phyloP scores from a whole-genome alignment of 2,329 filamentous ascomycete genomes.

The Neospermospora avenae region DNA sequence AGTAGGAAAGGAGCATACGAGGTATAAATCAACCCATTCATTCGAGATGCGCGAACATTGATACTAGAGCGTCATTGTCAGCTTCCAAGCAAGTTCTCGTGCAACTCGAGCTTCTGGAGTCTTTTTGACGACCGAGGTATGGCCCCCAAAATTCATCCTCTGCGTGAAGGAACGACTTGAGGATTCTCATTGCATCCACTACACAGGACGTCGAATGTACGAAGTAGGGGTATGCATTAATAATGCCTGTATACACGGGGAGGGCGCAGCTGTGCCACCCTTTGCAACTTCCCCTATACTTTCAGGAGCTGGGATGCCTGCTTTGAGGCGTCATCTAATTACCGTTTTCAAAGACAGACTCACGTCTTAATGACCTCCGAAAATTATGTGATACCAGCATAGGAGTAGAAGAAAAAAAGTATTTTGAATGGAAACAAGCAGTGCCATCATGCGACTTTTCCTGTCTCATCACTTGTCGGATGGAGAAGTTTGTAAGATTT shows the following conservation, averaged over 20 bases:
- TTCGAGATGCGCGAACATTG: neutral
- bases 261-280: constrained; percentile 5
- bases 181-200: constrained; percentile 4
- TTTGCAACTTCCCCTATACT: neutral
- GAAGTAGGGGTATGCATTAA: neutral
- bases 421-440: neutral
- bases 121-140: neutral
- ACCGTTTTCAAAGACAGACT: neutral
- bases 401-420: neutral
- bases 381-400: constrained; percentile 3
- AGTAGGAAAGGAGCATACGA: neutral
- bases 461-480: no score
- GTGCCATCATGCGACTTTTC: no score
- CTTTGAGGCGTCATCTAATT: constrained; percentile 2
- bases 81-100: neutral
- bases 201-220: neutral
- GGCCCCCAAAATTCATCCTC: neutral
- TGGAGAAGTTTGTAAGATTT: constrained; percentile 7
- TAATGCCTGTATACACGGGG: neutral
- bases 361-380: neutral
- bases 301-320: neutral
- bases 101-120: neutral
- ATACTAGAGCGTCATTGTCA: neutral
- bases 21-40: neutral
- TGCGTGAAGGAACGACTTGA: neutral